Evolutionary conservation across 176 grass and related monocot genomes (phyloP).

Genomic region (Phoenix dactylifera): DNA sequence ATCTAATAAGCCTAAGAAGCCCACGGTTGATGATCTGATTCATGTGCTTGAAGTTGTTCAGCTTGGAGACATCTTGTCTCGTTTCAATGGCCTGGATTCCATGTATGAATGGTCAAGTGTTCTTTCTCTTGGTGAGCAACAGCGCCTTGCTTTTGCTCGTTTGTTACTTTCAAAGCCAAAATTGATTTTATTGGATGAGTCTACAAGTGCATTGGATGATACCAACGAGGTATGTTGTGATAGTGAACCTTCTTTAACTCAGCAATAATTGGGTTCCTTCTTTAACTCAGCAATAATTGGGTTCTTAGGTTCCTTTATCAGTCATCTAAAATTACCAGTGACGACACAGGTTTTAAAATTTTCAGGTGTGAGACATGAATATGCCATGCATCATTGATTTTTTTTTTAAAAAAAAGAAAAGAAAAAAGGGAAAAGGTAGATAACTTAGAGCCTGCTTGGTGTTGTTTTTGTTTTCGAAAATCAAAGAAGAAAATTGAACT

Average conservation of each 20-base stretch:
- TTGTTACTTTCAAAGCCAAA: constrained; percentile 69
- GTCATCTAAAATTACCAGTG: no score
- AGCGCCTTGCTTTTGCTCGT: constrained; percentile 92
- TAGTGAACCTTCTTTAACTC: not conserved
- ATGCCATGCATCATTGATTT: no score
- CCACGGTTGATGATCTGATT: constrained; percentile 59
- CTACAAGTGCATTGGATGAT: constrained; percentile 91
- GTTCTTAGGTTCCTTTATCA: no score
- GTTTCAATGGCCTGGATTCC: constrained; percentile 83
- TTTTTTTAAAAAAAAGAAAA: no score
- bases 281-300: not conserved
- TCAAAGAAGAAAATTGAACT: no score
- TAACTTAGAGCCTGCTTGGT: no score
- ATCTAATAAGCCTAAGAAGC: constrained; percentile 38
- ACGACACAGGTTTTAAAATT: no score
- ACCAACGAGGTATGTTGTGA: constrained; percentile 52
- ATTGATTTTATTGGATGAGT: constrained; percentile 77
- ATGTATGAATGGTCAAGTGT: constrained; percentile 96
- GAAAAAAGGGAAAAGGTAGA: no score
- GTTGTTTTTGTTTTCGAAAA: no score
- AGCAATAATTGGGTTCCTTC: not conserved
- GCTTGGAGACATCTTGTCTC: constrained; percentile 76
- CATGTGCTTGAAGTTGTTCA: constrained; percentile 62
- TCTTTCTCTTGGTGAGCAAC: constrained; percentile 94
- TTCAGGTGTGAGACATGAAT: no score